Evolutionary conservation across 2,329 filamentous ascomycete species (phyloP), one percentile per base, ranked within the genome.

Genomic region (Beauveria australis): DNA sequence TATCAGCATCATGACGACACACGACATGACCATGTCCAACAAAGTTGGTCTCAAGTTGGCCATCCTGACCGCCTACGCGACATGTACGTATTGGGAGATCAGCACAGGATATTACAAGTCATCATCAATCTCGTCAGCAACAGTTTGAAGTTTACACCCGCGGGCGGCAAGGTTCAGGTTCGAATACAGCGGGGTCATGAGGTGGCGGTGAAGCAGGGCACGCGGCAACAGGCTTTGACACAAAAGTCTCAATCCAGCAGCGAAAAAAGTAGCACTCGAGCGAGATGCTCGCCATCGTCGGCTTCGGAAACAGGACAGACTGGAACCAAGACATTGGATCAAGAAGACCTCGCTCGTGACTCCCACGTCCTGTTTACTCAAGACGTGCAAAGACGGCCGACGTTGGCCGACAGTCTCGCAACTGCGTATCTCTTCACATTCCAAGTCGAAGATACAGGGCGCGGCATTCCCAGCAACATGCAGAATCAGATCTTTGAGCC

Each of bases 51-150:
- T 9, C 24, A 28, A n/a, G 5, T 22, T 4, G 6, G 18, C 52
- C 63, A 30, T 9, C 79, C 83, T 3, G 88, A 88, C 10, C 79
- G 87, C 19, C 73, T 96, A 26, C 90, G 89, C 69, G 91, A 96
- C 64, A 92, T 95, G 87, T 87, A 89, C 55, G 77, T 97, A 1
- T 94, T 90, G 85, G 92, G 92, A n/a, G 92, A 97, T 67, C 89
- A 94, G 66, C 91, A 96, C 69, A 82, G 92, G 49, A 94, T 96
- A 44, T 76, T 96, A 28, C 92, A 96, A 71, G 89, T 96, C n/a
- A 84, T 96, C 52, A 96, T 95, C 77, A 96, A 96, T 69, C 78
- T 97, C 37, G 91, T 96, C 52, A 92, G 89, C 73, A 97, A 97
- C 75, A 91, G 89, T 71, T 76, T 96, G 48, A 97, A 97, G 71